Conservation (phyloP, 225 moss, liverwort and hornwort genomes). For the Bryum argenteum region DNA sequence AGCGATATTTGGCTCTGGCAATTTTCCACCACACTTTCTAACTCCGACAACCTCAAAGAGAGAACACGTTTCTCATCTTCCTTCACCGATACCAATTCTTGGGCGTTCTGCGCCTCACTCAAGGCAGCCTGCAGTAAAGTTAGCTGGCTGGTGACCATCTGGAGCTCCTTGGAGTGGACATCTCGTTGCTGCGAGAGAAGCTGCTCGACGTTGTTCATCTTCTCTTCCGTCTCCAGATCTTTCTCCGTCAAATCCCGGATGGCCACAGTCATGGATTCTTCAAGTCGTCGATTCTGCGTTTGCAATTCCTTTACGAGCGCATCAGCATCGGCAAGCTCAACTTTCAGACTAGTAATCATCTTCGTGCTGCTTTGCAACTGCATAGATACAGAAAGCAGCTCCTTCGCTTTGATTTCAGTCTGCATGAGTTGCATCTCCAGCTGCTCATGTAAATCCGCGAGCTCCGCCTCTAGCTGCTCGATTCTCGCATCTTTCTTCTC, state of each 20-base stretch:
- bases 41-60: slow-evolving; percentile 49
- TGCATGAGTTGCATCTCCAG: slow-evolving; percentile 43
- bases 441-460: slow-evolving; percentile 31
- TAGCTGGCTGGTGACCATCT: slow-evolving; percentile 34
- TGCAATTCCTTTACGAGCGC: slow-evolving; percentile 44
- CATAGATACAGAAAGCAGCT: slow-evolving; percentile 47
- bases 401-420: slow-evolving; percentile 47
- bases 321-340: slow-evolving; percentile 49
- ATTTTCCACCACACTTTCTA: slow-evolving; percentile 43
- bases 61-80: slow-evolving; percentile 49
- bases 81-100: slow-evolving; percentile 35
- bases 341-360: slow-evolving; percentile 46
- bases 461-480: slow-evolving; percentile 52
- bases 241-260: slow-evolving; percentile 38
- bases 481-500: slow-evolving; percentile 55
- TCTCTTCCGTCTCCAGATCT: slow-evolving; percentile 40
- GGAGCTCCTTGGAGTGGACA: slow-evolving; percentile 50
- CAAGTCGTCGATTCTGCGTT: slow-evolving; percentile 41
- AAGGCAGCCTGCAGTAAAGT: slow-evolving; percentile 46
- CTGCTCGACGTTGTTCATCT: slow-evolving; percentile 36
- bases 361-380: slow-evolving; percentile 55
- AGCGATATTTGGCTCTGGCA: slow-evolving; percentile 39
- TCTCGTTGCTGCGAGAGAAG: slow-evolving; percentile 49
- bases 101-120: slow-evolving; percentile 37
- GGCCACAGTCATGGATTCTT: slow-evolving; percentile 34